Evolutionary conservation across 768 basidiomycete species (phyloP).

Genomic region (Tricholoma hemisulphureum): DNA sequence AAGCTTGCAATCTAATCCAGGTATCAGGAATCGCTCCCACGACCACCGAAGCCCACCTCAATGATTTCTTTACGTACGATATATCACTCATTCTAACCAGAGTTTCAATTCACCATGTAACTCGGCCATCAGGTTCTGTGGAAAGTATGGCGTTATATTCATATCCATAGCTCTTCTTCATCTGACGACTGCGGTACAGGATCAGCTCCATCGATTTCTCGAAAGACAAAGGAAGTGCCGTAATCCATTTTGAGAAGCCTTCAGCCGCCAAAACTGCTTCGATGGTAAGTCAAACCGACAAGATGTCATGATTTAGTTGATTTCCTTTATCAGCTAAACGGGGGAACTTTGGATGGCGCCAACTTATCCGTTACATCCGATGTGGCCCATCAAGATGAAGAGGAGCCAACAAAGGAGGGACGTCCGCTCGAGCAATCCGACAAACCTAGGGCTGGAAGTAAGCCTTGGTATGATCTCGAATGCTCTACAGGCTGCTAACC

Average conservation of each 20-base stretch:
- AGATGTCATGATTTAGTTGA: background rate
- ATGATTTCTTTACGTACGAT: conserved; percentile 79
- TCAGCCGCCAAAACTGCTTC: conserved; percentile 83
- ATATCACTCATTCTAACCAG: conserved; percentile 2
- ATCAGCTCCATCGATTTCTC: conserved; percentile 62
- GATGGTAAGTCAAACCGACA: conserved; percentile 49
- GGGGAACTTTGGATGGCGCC: conserved; percentile 72
- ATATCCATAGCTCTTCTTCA: background rate
- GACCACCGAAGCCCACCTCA: conserved; percentile 66
- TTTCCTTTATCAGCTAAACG: conserved; percentile 51
- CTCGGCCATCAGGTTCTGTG: conserved; percentile 67
- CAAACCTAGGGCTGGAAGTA: conserved; percentile 87
- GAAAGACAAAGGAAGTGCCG: conserved; percentile 47
- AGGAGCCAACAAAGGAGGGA: conserved; percentile 37
- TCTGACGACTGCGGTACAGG: conserved; percentile 32
- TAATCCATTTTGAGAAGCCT: conserved; percentile 80
- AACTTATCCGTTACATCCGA: conserved; percentile 73
- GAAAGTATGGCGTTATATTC: conserved; percentile 50
- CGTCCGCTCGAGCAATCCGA: conserved; percentile 73
- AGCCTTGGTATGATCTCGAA: conserved; percentile 20
- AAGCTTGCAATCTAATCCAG: conserved; percentile 34
- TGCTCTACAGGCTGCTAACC: background rate
- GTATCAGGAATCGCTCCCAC: conserved; percentile 67
- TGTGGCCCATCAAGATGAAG: conserved; percentile 54
- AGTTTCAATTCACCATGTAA: conserved; percentile 10